Conservation (phyloP, 306 rosid genomes). For the Casuarina cunninghamiana region DNA sequence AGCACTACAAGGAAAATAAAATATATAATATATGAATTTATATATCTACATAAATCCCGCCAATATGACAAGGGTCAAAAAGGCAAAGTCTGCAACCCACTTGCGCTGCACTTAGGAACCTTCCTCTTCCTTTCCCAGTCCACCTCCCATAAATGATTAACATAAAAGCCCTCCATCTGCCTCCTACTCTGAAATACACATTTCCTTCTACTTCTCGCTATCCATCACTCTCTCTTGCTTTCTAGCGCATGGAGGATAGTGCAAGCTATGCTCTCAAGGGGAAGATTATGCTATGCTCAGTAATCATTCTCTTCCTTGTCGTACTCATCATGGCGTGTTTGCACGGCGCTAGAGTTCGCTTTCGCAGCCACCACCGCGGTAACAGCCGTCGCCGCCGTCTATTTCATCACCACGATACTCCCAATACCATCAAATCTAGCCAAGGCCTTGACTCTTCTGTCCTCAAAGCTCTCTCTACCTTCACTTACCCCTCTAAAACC, state of each 20-base stretch:
- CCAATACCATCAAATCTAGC: background rate
- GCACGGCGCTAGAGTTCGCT: slow-evolving; percentile 24
- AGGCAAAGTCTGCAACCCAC: background rate
- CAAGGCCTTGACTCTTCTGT: slow-evolving; percentile 37
- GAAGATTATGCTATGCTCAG: slow-evolving; percentile 50
- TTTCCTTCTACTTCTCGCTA: background rate
- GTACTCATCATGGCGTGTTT: slow-evolving; percentile 25
- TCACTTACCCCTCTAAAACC: slow-evolving; percentile 27
- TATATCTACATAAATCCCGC: background rate
- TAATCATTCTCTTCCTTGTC: slow-evolving; percentile 37
- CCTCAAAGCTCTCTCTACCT: slow-evolving; percentile 45
- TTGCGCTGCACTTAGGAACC: slow-evolving; percentile 24
- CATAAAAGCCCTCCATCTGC: background rate
- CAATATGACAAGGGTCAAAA: background rate
- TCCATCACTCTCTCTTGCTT: background rate
- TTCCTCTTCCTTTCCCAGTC: slow-evolving; percentile 22
- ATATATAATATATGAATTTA: background rate
- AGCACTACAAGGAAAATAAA: background rate
- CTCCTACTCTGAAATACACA: background rate
- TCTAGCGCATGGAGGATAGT: slow-evolving; percentile 8
- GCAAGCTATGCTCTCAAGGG: slow-evolving; percentile 36
- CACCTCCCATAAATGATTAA: background rate
- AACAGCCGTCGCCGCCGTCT: slow-evolving; percentile 21
- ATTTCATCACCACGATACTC: background rate
- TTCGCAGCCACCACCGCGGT: slow-evolving; percentile 2